Evolutionary conservation across 768 basidiomycete genomes (phyloP).

Genomic region (Tricholomella constricta): DNA sequence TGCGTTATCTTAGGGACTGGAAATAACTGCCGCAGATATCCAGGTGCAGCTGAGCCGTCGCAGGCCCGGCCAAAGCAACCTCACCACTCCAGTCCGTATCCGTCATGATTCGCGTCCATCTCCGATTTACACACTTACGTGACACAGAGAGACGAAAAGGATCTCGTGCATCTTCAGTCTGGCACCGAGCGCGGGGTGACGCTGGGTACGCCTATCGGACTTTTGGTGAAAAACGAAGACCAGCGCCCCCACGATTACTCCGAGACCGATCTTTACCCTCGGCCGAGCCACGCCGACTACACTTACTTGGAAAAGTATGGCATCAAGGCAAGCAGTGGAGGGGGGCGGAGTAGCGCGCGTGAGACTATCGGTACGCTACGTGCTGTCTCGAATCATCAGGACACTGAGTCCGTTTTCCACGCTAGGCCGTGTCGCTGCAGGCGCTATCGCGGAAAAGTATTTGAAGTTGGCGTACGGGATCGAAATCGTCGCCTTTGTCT

Average conservation of each 20-base stretch:
- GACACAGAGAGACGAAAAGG: slow-evolving; percentile 88
- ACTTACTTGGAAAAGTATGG: slow-evolving; percentile 98
- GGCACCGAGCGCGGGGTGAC: slow-evolving; percentile 94
- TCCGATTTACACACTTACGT: slow-evolving; percentile 1
- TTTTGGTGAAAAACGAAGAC: slow-evolving; percentile 97
- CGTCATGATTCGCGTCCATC: slow-evolving; percentile 29
- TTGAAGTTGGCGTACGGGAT: slow-evolving; percentile 84
- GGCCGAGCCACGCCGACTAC: slow-evolving; percentile 96
- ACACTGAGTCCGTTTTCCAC: background rate
- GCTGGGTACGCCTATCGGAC: slow-evolving; percentile 94
- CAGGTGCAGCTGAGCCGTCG: slow-evolving; percentile 90
- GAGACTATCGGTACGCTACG: slow-evolving; percentile 82
- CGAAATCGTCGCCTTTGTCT: slow-evolving; percentile 96
- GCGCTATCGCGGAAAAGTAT: slow-evolving; percentile 97
- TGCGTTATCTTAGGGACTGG: slow-evolving; percentile 64
- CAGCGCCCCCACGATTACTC: slow-evolving; percentile 98
- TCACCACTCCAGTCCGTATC: slow-evolving; percentile 93
- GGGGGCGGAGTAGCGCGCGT: slow-evolving; percentile 91
- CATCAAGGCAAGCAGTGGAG: slow-evolving; percentile 95
- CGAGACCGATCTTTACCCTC: slow-evolving; percentile 96
- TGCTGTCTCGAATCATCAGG: background rate
- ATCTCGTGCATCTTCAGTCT: slow-evolving; percentile 90
- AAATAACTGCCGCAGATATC: slow-evolving; percentile 78
- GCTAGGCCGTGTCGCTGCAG: slow-evolving; percentile 92
- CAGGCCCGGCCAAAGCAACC: slow-evolving; percentile 92